Evolutionary conservation across 192 early-diverging fungal species (phyloP).

Genomic region (Coemansia erecta): DNA sequence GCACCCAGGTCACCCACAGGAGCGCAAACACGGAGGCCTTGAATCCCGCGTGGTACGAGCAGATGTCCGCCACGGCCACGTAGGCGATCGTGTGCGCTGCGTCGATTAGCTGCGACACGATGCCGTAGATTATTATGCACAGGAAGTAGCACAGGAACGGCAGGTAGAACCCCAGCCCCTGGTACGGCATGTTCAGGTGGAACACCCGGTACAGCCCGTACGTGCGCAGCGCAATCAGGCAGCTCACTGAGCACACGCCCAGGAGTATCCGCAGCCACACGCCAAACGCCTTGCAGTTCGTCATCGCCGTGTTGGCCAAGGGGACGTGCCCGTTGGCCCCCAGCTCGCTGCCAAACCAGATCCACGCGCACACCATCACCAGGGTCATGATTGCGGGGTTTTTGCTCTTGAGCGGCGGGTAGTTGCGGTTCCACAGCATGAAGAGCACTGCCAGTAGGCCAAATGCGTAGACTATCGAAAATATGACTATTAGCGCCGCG

Average conservation of each 20-base stretch:
- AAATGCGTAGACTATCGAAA: conserved; percentile 12
- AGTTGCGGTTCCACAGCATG: conserved; percentile 30
- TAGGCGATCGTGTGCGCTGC: conserved; percentile 14
- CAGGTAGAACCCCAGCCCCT: conserved; percentile 25
- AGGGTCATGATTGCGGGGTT: conserved; percentile 31
- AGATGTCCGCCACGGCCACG: conserved; percentile 19
- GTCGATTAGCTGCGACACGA: conserved; percentile 26
- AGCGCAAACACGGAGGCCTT: conserved; percentile 35
- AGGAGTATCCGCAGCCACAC: conserved; percentile 43
- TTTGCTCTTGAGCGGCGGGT: conserved; percentile 45
- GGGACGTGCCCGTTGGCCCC: conserved; percentile 33
- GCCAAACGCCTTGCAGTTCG: conserved; percentile 37
- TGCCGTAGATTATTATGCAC: conserved; percentile 22
- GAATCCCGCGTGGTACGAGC: conserved; percentile 25
- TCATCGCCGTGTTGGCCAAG: conserved; percentile 8
- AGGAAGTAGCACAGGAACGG: conserved; percentile 18
- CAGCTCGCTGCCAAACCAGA: conserved; percentile 38
- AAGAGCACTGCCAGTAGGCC: conserved; percentile 20
- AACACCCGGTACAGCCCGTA: conserved; percentile 37
- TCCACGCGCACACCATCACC: conserved; percentile 2
- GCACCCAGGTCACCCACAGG: conserved; percentile 34
- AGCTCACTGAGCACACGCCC: conserved; percentile 26
- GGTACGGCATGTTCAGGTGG: conserved; percentile 24
- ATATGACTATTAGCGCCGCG: conserved; percentile 13
- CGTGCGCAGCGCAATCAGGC: conserved; percentile 28